A percentile compares a stretch with the other conserved stretches of the same genome.
Conservation (phyloP, 495 filamentous ascomycete genomes). For the Penicillium arizonense region DNA sequence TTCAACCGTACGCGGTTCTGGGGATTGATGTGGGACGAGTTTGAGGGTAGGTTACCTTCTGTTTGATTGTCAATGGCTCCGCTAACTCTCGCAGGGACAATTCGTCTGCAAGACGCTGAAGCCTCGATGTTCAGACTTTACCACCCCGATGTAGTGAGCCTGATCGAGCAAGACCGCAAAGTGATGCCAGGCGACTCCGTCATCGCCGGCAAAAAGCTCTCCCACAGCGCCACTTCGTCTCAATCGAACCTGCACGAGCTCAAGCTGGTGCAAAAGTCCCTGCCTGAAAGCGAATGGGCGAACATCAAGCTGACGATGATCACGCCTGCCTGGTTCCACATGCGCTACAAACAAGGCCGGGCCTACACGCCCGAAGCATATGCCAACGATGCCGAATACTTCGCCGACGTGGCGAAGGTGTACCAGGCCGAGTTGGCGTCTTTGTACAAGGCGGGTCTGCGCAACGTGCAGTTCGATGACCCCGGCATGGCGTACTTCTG, state of each 20-base stretch:
- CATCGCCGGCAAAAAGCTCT: conserved; percentile 62
- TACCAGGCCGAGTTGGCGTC: conserved; percentile 61
- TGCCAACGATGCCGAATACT: conserved; percentile 56
- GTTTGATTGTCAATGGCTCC: neutral
- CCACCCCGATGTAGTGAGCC: conserved; percentile 70
- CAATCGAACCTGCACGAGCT: conserved; percentile 56
- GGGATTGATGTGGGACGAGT: conserved; percentile 66
- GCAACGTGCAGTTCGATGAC: conserved; percentile 66
- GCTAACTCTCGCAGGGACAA: conserved; percentile 28
- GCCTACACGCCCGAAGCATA: conserved; percentile 56
- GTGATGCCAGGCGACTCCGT: conserved; percentile 60
- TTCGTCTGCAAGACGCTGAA: conserved; percentile 40
- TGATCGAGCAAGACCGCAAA: conserved; percentile 60
- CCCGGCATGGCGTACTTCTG: conserved; percentile 66
- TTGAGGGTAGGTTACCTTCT: conserved; percentile 53
- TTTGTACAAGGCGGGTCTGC: conserved; percentile 59
- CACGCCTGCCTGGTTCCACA: conserved; percentile 65
- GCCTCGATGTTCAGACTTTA: conserved; percentile 63
- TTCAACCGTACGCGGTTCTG: conserved; percentile 52
- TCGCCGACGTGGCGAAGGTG: conserved; percentile 57
- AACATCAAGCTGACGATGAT: conserved; percentile 65
- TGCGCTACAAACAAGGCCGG: conserved; percentile 59
- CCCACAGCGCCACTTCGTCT: conserved; percentile 49
- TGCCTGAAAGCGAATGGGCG: conserved; percentile 44
- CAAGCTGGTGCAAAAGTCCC: conserved; percentile 51